Evolutionary conservation across 192 early-diverging fungal genomes (phyloP), one percentile per base, ranked within the genome.

Genomic region (Thamnidium elegans): DNA sequence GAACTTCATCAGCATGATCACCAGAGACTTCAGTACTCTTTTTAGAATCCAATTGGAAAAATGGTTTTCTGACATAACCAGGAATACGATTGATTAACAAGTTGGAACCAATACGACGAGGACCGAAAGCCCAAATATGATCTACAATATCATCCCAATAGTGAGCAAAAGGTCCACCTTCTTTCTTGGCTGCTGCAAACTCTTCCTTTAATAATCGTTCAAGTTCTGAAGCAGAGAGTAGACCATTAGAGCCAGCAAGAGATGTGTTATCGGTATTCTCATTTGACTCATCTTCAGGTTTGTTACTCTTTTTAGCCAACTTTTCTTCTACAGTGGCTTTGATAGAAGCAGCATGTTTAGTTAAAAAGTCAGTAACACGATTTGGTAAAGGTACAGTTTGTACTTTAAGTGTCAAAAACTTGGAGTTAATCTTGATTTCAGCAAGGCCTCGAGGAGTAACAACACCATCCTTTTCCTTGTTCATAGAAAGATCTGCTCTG

Each of bases 51-150:
- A 63, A 50, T 20, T 63, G 50, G 51, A 70, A 75, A 56, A 66
- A 79, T 53, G 78, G 68, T 59, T 67, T 79, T 42, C 72, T 54
- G n/a, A 55, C 58, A 48, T 88, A 86, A 7, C 79, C 84, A 13
- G 70, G 53, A 17, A 90, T 71, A 34, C 76, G 76, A 62, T 92
- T 93, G 43, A 94, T 68, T 26, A 94, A 76, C 45, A 95, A 21
- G 59, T 95, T 95, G 7, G 91, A 85, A 9, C 93, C 93, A 26
- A 86, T 75, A 7, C 88, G 84, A 62, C 88, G 87, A 11, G 93
- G 91, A 48, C 93, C 93, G 76, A 93, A 91, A 0, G 90, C 81
- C 88, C 92, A 86, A 15, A 94, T 80, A n/a, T 80, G 73, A 17
- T 81, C 75, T 7, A 83, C 68, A 48, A 86, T 59, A 39, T 71